These are phyloP conservation scores for Xeromyces bisporus DNA, from an alignment of 495 filamentous ascomycete genomes.

Conservation along the genomic window DNA sequence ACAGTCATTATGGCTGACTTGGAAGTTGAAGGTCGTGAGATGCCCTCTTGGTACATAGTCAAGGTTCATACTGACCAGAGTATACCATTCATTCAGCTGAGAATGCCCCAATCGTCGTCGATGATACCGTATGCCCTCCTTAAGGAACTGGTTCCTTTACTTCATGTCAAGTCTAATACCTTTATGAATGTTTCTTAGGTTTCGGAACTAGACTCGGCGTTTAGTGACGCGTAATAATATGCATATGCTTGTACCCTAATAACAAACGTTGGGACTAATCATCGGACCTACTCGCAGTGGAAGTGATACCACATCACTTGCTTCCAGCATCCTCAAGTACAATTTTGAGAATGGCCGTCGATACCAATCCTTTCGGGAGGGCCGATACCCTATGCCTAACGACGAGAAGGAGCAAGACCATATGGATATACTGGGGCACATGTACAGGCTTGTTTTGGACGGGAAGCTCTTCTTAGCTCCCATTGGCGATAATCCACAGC, in stretches of 20 bases:
- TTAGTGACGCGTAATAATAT: background rate
- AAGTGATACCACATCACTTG: slow-evolving; percentile 22
- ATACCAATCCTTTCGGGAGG: slow-evolving; percentile 28
- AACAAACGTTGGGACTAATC: no score
- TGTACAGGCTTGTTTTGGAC: slow-evolving; percentile 34
- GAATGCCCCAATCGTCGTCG: background rate
- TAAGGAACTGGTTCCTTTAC: no score
- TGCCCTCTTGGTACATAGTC: background rate
- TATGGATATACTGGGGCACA: slow-evolving; percentile 46
- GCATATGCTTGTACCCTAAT: no score
- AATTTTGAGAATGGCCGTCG: slow-evolving; percentile 28
- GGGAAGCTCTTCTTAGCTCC: slow-evolving; percentile 38
- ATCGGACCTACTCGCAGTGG: no score
- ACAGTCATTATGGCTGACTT: background rate
- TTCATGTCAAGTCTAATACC: background rate
- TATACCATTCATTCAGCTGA: background rate
- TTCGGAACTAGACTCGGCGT: background rate
- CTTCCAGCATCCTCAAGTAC: slow-evolving; percentile 36
- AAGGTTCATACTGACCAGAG: background rate
- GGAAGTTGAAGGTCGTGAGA: background rate
- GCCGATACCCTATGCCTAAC: slow-evolving; percentile 29
- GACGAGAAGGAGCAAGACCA: slow-evolving; percentile 30
- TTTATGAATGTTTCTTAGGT: background rate
- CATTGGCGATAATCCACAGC: slow-evolving; percentile 14
- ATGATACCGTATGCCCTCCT: background rate